phyloP scores from a whole-genome alignment of 192 early-diverging fungal species.

The Coemansia sp. region DNA sequence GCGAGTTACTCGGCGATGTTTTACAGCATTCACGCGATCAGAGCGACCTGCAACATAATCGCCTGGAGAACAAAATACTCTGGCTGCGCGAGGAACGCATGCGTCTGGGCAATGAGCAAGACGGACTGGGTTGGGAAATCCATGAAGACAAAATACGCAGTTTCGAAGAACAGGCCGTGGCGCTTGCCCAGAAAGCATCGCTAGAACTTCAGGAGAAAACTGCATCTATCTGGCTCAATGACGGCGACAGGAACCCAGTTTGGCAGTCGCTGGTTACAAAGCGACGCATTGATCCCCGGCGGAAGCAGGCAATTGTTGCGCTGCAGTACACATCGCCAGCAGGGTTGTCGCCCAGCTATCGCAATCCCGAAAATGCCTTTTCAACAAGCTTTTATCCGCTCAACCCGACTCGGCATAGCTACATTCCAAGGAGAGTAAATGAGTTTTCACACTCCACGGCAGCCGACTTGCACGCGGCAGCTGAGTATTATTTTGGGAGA shows the following conservation, averaged over 20 bases:
- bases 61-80: neutral
- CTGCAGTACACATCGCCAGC: neutral
- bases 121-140: neutral
- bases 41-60: neutral
- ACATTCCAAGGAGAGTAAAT: too few relatives aligned
- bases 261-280: neutral
- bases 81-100: neutral
- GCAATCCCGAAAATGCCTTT: too few relatives aligned
- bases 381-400: too few relatives aligned
- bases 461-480: too few relatives aligned
- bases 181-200: neutral
- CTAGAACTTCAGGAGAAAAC: neutral
- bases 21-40: neutral
- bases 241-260: neutral
- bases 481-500: too few relatives aligned
- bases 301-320: neutral
- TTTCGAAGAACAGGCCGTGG: neutral
- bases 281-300: neutral
- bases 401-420: too few relatives aligned
- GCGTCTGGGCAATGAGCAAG: neutral
- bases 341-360: neutral
- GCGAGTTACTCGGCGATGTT: neutral
- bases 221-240: neutral
- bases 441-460: too few relatives aligned
- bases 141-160: neutral